Percentiles rank a stretch among this genome's conserved stretches.
phyloP scores from a whole-genome alignment of 768 basidiomycete genomes.

The Leccinum variicolor region DNA sequence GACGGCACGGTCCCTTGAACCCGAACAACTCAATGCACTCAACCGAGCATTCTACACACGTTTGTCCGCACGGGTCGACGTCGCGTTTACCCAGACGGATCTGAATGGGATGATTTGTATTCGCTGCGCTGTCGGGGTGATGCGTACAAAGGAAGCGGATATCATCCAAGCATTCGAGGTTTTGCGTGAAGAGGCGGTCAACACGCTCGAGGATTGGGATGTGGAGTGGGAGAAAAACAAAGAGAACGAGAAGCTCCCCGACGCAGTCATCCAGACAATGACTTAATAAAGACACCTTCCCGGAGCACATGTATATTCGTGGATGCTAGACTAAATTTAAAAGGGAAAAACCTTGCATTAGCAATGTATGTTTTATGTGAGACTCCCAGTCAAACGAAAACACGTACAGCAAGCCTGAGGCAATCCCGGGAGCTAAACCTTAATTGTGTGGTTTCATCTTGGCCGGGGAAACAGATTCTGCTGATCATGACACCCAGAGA shows the following conservation, averaged over 20 bases:
- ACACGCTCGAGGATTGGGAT: constrained; percentile 43
- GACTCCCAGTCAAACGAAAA: background rate
- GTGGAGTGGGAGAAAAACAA: background rate
- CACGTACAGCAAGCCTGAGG: background rate
- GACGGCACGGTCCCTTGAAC: constrained; percentile 13
- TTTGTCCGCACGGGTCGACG: constrained; percentile 57
- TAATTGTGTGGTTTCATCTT: background rate
- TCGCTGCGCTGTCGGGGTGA: constrained; percentile 73
- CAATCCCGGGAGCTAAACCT: background rate
- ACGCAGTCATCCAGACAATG: background rate
- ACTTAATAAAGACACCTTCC: background rate
- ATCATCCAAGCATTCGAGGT: constrained; percentile 57
- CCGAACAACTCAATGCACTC: constrained; percentile 54
- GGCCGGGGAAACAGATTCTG: background rate
- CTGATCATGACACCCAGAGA: background rate
- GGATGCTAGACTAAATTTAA: background rate
- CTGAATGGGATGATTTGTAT: constrained; percentile 74
- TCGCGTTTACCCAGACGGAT: constrained; percentile 76
- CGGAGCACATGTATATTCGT: background rate
- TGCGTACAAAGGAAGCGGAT: constrained; percentile 61
- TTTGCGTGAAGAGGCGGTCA: constrained; percentile 53
- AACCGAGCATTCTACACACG: constrained; percentile 62
- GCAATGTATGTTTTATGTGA: background rate
- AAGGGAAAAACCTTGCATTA: background rate
- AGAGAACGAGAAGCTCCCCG: background rate